A percentile compares a stretch with the other conserved stretches of the same genome.
These are phyloP conservation scores for Sugiyamaella valdiviana DNA, from an alignment of 805 yeast species.

Conservation along the genomic window DNA sequence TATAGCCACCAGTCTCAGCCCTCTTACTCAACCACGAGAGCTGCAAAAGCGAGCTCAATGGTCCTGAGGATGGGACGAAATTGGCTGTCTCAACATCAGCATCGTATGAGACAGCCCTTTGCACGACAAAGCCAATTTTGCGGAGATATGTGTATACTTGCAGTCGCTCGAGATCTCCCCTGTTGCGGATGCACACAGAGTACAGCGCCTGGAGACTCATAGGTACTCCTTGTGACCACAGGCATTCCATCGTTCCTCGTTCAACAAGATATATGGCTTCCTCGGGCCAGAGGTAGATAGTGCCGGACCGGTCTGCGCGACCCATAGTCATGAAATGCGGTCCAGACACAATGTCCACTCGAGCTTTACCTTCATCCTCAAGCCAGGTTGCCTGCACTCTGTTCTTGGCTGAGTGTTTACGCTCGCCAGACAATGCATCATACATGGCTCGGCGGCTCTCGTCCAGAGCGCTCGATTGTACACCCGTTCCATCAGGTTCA, in stretches of 20 bases:
- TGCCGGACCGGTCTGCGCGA: constrained; percentile 41
- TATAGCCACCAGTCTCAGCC: neutral
- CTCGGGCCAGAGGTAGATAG: constrained; percentile 50
- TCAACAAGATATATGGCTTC: constrained; percentile 76
- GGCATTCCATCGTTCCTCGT: constrained; percentile 56
- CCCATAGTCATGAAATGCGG: constrained; percentile 73
- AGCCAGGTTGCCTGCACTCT: constrained; percentile 48
- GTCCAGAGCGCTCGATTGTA: constrained; percentile 44
- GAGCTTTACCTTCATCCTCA: constrained; percentile 31
- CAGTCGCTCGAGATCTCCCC: constrained; percentile 46
- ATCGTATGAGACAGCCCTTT: constrained; percentile 23
- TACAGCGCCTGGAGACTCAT: constrained; percentile 63
- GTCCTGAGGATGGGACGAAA: neutral
- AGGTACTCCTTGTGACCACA: constrained; percentile 31
- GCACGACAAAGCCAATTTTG: constrained; percentile 70
- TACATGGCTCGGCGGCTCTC: constrained; percentile 67
- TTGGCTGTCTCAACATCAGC: constrained; percentile 1
- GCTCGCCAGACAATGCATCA: constrained; percentile 44
- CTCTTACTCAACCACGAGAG: neutral
- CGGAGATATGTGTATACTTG: constrained; percentile 69
- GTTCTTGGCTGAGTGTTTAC: constrained; percentile 39
- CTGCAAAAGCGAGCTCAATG: neutral
- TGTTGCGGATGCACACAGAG: constrained; percentile 40
- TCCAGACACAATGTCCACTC: constrained; percentile 55
- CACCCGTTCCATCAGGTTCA: constrained; percentile 68